These are phyloP conservation scores for Botrytis porri DNA, from an alignment of 2,329 filamentous ascomycete genomes.

Conservation along the genomic window DNA sequence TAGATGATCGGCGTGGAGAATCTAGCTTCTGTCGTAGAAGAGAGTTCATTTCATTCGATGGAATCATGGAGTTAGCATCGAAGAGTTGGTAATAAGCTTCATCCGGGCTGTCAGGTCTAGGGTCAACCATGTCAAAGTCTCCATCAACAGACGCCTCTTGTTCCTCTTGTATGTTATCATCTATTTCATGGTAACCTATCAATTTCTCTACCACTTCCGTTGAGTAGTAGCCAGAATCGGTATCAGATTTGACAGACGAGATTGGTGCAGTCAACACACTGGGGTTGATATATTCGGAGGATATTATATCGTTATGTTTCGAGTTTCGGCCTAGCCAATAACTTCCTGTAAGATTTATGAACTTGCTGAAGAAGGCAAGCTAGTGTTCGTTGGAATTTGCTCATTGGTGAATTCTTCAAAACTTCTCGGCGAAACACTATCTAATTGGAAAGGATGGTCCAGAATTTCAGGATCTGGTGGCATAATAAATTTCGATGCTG, in stretches of 20 bases:
- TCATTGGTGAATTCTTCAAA: not conserved
- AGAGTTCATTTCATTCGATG: slow-evolving; percentile 4
- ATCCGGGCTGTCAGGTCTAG: slow-evolving; percentile 11
- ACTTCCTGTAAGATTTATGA: not conserved
- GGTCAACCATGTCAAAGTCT: not conserved
- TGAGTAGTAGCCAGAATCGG: slow-evolving; percentile 14
- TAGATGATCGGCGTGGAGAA: slow-evolving; percentile 3
- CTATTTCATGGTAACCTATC: not conserved
- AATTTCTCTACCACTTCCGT: slow-evolving; percentile 4
- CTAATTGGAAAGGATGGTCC: not conserved
- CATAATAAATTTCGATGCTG: not conserved
- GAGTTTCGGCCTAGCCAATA: not conserved
- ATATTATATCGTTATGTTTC: not conserved
- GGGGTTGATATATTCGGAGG: not conserved
- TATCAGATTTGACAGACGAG: slow-evolving; percentile 3
- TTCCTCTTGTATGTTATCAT: slow-evolving; percentile 4
- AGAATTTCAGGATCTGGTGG: not conserved
- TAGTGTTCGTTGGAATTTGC: not conserved
- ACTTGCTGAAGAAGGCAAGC: not conserved
- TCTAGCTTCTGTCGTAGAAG: slow-evolving; percentile 1
- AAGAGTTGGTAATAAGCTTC: slow-evolving; percentile 16
- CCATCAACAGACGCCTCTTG: not conserved
- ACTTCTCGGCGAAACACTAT: not conserved
- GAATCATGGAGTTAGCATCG: slow-evolving; percentile 17
- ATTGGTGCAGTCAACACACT: not conserved